Percentiles rank a stretch among this genome's conserved stretches.
Conservation (phyloP, 257 asterid genomes). For the Solanum boliviense region DNA sequence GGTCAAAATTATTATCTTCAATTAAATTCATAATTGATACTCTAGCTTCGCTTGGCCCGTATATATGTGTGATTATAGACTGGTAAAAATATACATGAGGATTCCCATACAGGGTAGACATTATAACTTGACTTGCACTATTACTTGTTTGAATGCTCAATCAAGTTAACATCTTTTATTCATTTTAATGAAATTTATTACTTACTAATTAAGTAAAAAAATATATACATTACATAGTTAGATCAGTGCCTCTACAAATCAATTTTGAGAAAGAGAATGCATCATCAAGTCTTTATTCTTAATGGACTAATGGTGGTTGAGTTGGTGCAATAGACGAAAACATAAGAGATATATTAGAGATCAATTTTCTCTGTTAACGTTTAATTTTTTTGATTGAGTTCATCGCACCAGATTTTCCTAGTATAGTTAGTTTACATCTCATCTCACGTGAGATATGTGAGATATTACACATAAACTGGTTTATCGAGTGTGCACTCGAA, state of each 20-base stretch:
- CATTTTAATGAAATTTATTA: background rate
- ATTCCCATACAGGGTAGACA: background rate
- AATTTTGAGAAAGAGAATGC: background rate
- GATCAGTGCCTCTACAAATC: background rate
- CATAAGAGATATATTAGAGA: background rate
- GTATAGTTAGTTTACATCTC: accelerated
- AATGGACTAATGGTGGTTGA: background rate
- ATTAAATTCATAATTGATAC: accelerated
- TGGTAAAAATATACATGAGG: background rate
- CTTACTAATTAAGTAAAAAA: background rate
- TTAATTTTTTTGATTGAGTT: background rate
- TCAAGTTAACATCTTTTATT: background rate
- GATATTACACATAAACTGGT: no score
- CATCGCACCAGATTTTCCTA: accelerated
- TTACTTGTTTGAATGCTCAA: background rate
- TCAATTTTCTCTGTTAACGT: background rate
- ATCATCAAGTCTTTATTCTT: background rate
- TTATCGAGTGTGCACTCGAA: no score
- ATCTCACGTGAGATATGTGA: no score
- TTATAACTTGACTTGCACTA: background rate
- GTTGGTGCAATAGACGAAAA: background rate
- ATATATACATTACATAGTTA: background rate
- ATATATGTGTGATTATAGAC: background rate
- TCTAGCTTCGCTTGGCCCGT: background rate
- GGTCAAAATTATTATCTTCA: background rate